A percentile compares a stretch with the other conserved stretches of the same genome.
Conservation (phyloP, 2,329 filamentous ascomycete species). For the Pyrenophora seminiperda region DNA sequence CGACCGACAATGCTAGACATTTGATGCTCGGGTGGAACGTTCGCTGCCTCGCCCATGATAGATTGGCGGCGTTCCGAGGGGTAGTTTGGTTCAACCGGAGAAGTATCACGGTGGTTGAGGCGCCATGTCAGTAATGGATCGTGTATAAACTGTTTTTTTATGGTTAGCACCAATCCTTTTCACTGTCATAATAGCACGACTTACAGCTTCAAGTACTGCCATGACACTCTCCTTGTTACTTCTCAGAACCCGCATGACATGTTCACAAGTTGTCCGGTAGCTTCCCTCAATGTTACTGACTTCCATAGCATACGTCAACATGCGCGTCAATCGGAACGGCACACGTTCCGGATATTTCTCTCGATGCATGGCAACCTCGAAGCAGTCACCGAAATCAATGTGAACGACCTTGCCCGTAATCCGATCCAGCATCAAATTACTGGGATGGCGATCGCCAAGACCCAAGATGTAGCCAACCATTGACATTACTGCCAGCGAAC, state of each 20-base stretch:
- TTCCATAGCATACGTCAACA: slow-evolving; percentile 99
- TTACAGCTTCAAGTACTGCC: slow-evolving; percentile 95
- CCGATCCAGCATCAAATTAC: slow-evolving; percentile 95
- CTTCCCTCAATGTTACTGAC: slow-evolving; percentile 99
- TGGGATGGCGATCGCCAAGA: slow-evolving; percentile 93
- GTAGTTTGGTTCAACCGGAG: slow-evolving; percentile 64
- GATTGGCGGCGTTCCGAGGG: slow-evolving; percentile 65
- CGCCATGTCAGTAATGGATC: slow-evolving; percentile 99
- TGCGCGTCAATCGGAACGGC: slow-evolving; percentile 94
- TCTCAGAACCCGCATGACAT: slow-evolving; percentile 94
- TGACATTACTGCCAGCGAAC: slow-evolving; percentile 98
- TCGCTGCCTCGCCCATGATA: slow-evolving; percentile 56
- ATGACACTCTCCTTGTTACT: slow-evolving; percentile 99
- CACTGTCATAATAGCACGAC: slow-evolving; percentile 48
- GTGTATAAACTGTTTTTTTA: slow-evolving; percentile 81
- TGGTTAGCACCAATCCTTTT: slow-evolving; percentile 10
- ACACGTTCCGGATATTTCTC: slow-evolving; percentile 98
- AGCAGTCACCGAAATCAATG: slow-evolving; percentile 99
- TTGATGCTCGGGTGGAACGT: slow-evolving; percentile 24
- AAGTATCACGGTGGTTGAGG: slow-evolving; percentile 66
- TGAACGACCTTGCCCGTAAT: slow-evolving; percentile 97
- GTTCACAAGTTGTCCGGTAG: slow-evolving; percentile 97
- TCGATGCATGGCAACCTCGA: slow-evolving; percentile 98
- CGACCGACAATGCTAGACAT: slow-evolving; percentile 40
- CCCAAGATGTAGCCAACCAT: slow-evolving; percentile 99